Base-by-base conservation (phyloP, 768 basidiomycete genomes). In the Dictyophora rubrovolvata region DNA sequence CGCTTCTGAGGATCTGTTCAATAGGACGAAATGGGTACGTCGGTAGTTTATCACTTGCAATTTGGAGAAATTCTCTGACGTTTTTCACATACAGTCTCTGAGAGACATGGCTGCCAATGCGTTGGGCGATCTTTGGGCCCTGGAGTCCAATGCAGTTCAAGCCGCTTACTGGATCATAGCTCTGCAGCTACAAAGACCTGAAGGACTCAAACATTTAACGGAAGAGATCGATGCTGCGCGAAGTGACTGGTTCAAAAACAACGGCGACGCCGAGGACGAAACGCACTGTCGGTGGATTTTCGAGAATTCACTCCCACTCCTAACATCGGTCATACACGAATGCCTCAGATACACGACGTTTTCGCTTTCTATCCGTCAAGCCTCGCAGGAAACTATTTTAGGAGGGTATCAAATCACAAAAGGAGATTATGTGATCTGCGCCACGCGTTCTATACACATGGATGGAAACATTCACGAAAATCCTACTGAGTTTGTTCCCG, bases 251-350 rank as follows among this genome's bases (percentile, higher is more conserved):
- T 22, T 48, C 5, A 48, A 55, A 5, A 28, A 54, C 17, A 28
- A 58, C 5, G 55, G 64, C 48, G 60, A 63, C 10, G 55, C 54
- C n/a, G 53, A 56, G 2, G 36, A 60, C 18, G 22, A 34, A 8
- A 17, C 10, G 11, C n/a, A 18, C 18, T n/a, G 48, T 18, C 47
- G 22, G 12, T 60, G 51, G 51, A 18, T 55, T 20, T 17, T 36
- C 10, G 35, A 50, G n/a, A 20, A 14, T 23, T 6, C 35, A 11
- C 62, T 68, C 14, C 66, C 65, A 14, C 61, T 68, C 7, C 23
- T 67, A 8, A 58, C 53, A 16, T 66, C 67, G 22, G 63, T 64
- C 2, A 66, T 69, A 33, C 62, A 65, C 46, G 69, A 69, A 53
- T 56, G 64, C 17, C 60, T 69, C 14, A 66, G 68, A 2, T 54